Base-by-base conservation (phyloP, 495 filamentous ascomycete species). In the Lasiosphaeris hirsuta region DNA sequence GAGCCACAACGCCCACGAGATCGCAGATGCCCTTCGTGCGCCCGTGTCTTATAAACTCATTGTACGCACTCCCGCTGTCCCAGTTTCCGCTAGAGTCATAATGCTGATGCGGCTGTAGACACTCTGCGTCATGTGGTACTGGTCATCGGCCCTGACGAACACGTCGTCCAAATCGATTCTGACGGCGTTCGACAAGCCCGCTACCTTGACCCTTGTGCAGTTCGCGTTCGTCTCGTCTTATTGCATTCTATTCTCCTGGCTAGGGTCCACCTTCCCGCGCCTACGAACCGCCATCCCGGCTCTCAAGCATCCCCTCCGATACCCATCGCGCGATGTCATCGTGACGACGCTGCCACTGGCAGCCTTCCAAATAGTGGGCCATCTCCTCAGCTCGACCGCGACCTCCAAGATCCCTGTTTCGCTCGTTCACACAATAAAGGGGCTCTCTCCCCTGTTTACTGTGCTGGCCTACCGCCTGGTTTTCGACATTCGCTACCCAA, bases 371-470 rank as follows among this genome's bases (percentile, higher is more conserved):
- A 86, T 99, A 48, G 87, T 87, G 4, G 94, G 95, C 13, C 95
- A 97, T 72, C 90, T 99, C 42, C 77, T 96, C 9, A 93, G 86
- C 65, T 95, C 92, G 7, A 96, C 90, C 64, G 92, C 94, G 11
- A 99, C 91, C 48, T 85, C 89, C 42, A 89, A 92, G 59, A 97
- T 97, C 40, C 92, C 95, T 5, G 94, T 99, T 8, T 96, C 93
- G 17, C 80, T 99, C 40, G 94, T 99, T 14, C 94, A 99, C 73
- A 97, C 95, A 1, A 97, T 99, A 70, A 99, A 99, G 75, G 95
- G 94, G n/a, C 86, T 99, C 43, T 97, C 95, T 1, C 94, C 94
- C 2, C 81, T 99, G 23, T 93, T 97, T 67, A 97, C 94, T 0
- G 94, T 99, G 51, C 69, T 96, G 13, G 94, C 95, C 36, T 97